Evolutionary conservation across 108 stramenopile species (phyloP), one percentile per base, ranked within the genome.

Genomic region (Chaetoceros muelleri): DNA sequence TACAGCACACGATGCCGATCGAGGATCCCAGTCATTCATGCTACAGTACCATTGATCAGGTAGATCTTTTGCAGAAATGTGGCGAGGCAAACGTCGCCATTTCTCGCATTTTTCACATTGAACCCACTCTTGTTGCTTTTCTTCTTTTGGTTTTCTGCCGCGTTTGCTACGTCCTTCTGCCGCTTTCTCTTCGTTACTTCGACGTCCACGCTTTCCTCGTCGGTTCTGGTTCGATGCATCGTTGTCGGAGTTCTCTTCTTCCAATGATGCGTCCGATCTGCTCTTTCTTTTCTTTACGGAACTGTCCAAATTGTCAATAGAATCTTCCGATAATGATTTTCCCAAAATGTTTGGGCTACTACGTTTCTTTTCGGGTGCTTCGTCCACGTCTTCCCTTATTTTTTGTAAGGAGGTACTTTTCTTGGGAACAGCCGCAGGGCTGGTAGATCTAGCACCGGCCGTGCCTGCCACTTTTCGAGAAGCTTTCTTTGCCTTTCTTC

Each of bases 21-120:
- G 58, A 17, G 78, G 71, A 55, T 91, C 84, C 85, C 85, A 91
- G 1, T 81, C 83, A 58, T 91, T 91, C 84, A 87, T 83, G 52
- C 60, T 58, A 57, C 90, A 91, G 54, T 76, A 85, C 88, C 88
- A 90, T 13, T 40, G 5, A 40, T 86, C 84, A 5, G 85, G 85
- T 27, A 91, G 59, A 34, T 84, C 81, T 50, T 74, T 74, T 17
- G 83, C 79, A 3, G 68, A 62, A 45, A 91, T 81, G 54, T 40
- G 34, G 13, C 34, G 76, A 27, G 89, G 89, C 23, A 91, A 72
- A 47, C 72, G 74, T 2, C 85, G 62, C 89, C 89, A 91, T 59
- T 84, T 87, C 24, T 83, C 75, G 52, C 89, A 91, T 52, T 82
- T 85, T 34, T 91, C 90, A 49, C 90, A 91, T 58, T 87, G 85